phyloP scores from a whole-genome alignment of 202 grass and related monocot species.

The Miscanthus sacchariflorus region DNA sequence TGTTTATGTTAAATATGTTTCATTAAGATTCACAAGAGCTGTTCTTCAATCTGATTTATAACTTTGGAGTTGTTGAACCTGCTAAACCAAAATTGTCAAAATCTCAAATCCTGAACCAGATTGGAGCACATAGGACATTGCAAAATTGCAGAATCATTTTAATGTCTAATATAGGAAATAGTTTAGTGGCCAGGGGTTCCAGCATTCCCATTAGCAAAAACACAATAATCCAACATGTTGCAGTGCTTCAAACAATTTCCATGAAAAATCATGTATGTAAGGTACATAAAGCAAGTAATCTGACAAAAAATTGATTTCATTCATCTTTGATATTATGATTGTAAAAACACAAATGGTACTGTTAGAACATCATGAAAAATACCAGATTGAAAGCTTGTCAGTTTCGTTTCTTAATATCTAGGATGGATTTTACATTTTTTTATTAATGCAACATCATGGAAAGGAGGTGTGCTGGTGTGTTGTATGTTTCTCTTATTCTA shows the following conservation, averaged over 20 bases:
- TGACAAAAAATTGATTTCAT: background rate
- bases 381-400: background rate
- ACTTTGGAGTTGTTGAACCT: background rate
- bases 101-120: background rate
- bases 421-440: background rate
- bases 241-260: background rate
- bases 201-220: too few species aligned
- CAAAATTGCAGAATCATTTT: background rate
- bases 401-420: background rate
- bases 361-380: background rate
- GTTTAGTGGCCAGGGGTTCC: background rate
- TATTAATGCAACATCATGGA: background rate
- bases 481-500: too few species aligned
- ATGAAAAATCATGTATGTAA: background rate
- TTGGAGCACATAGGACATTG: background rate
- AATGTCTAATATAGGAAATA: background rate
- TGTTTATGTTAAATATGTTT: constrained; percentile 2
- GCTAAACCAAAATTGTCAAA: background rate
- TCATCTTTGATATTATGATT: background rate
- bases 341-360: background rate
- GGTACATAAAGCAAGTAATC: background rate
- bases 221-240: background rate
- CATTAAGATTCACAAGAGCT: background rate
- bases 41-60: background rate
- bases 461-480: too few species aligned